Evolutionary conservation across 805 yeast genomes (phyloP).

Genomic region (Ogataea degrootiae): DNA sequence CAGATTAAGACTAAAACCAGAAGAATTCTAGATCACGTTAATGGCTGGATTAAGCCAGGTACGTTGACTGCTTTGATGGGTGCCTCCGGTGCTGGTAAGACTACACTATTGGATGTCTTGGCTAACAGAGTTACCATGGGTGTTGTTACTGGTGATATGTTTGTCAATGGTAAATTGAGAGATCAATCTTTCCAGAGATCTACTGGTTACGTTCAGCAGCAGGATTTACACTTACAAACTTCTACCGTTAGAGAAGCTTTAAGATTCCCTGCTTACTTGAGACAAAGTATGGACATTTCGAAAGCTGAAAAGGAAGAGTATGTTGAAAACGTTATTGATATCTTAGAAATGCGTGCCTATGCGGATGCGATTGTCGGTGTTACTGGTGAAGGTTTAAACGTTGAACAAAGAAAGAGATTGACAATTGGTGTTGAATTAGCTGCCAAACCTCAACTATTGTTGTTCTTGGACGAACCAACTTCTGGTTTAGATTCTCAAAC

Average conservation of each 20-base stretch:
- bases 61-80: conserved; percentile 72
- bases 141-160: conserved; percentile 48
- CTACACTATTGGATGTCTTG: conserved; percentile 49
- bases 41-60: conserved; percentile 83
- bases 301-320: conserved; percentile 40
- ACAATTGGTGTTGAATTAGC: too few species aligned
- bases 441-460: too few species aligned
- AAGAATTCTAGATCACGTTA: conserved; percentile 58
- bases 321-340: conserved; percentile 42
- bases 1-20: conserved; percentile 57
- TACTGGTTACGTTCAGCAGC: conserved; percentile 54
- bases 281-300: conserved; percentile 35
- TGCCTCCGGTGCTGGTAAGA: conserved; percentile 62
- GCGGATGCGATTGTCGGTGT: conserved; percentile 47
- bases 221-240: conserved; percentile 44
- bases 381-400: conserved; percentile 44
- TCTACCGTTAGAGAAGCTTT: conserved; percentile 49
- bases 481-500: too few species aligned
- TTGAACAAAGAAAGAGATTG: conserved; percentile 47
- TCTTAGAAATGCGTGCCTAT: conserved; percentile 46
- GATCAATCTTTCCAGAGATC: conserved; percentile 46
- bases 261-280: conserved; percentile 42
- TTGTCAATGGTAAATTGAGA: conserved; percentile 46
- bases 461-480: too few species aligned
- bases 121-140: conserved; percentile 50